Evolutionary conservation across 2,329 filamentous ascomycete species (phyloP).

Genomic region (Ophiostoma piceae): DNA sequence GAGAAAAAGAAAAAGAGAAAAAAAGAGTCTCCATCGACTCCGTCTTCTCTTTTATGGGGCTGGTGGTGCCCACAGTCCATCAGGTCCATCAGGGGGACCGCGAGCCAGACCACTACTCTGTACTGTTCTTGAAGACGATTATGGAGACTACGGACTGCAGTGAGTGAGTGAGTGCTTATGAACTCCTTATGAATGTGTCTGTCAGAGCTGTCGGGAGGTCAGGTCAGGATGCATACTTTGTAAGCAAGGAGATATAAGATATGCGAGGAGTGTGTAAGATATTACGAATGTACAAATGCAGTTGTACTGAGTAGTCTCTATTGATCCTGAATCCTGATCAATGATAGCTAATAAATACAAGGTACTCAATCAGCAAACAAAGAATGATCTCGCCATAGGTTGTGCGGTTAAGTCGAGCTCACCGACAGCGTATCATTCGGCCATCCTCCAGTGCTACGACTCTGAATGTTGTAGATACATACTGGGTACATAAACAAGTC

Average conservation of each 20-base stretch:
- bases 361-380: too few species aligned
- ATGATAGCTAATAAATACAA: too few species aligned
- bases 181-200: neutral
- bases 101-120: conserved; percentile 17
- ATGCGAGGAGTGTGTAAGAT: neutral
- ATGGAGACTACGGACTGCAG: neutral
- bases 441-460: neutral
- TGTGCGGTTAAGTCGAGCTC: neutral
- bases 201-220: neutral
- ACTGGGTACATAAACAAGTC: too few species aligned
- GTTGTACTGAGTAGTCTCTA: too few species aligned
- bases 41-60: conserved; percentile 11
- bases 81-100: conserved; percentile 23
- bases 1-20: neutral
- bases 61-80: conserved; percentile 21
- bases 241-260: too few species aligned
- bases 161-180: neutral
- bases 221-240: too few species aligned
- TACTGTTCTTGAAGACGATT: neutral
- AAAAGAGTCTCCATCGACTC: neutral
- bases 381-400: neutral
- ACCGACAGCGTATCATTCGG: conserved; percentile 3
- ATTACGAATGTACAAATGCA: neutral
- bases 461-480: neutral
- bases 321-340: too few species aligned